Base-by-base conservation (phyloP, 208 protist species). In the Wallacemonas sp. region DNA sequence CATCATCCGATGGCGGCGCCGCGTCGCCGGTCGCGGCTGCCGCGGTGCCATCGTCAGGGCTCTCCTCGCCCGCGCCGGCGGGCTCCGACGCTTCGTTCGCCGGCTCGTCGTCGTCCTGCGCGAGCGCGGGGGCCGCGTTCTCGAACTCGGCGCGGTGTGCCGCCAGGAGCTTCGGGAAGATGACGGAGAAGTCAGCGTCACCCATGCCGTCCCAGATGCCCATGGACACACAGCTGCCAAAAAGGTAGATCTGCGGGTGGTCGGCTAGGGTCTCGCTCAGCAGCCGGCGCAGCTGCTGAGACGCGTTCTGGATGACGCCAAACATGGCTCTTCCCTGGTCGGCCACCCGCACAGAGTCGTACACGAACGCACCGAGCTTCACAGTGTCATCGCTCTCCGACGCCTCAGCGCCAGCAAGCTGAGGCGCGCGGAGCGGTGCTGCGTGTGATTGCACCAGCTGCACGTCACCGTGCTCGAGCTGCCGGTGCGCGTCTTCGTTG, bases 201-300 rank as follows among this genome's bases (percentile, higher is more conserved):
- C 83, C 76, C 8, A 68, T 36, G 12, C 90, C 90, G 70, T 95
- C 90, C 87, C 90, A 95, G 11, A 57, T 81, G 42, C 86, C 86
- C 68, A 77, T 81, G 8, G 87, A 75, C 10, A 93, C 85, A 44
- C 81, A 83, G 42, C 86, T 90, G 64, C 90, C 90, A 49, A 95
- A 95, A 22, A 81, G 61, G 72, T 83, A 95, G 18, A 91, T 77
- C 10, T 25, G 0, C 0, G 68, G 61, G 10, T 54, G 3, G 10
- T 20, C 26, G 3, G 28, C 16, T 2, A 76, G 32, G 14, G 66
- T 22, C 1, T 31, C 45, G 1, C 52, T 26, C 10, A 79, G 22
- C 16, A 84, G 62, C 22, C 36, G 39, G 36, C 79, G 45, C 11
- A 94, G 45, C 73, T 94, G 88, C 28, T 57, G 23, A 12, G 57